phyloP scores from a whole-genome alignment of 139 green algal species.

The Chlamydomonas eustigma region DNA sequence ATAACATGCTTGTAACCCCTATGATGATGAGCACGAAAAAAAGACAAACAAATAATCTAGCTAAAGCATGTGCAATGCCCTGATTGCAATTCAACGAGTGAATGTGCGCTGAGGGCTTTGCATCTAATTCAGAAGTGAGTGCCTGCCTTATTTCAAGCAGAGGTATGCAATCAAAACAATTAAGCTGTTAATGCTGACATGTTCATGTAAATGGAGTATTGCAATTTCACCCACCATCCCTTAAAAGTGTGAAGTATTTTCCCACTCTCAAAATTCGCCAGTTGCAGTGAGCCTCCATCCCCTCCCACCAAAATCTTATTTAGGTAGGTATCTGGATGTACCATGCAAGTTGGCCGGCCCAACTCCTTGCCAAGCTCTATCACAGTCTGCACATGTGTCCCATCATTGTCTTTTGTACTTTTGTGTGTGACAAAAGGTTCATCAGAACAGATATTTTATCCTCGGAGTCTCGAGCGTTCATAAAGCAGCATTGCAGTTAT shows the following conservation, averaged over 20 bases:
- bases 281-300: constrained; percentile 69
- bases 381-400: constrained; percentile 13
- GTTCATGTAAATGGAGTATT: background rate
- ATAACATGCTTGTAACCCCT: no score
- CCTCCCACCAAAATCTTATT: constrained; percentile 88
- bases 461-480: no score
- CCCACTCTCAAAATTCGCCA: constrained; percentile 84
- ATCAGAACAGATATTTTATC: no score
- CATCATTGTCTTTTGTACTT: no score
- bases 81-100: no score
- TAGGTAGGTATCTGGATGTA: constrained; percentile 95
- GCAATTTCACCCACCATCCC: constrained; percentile 35
- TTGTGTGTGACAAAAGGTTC: background rate
- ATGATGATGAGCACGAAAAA: no score
- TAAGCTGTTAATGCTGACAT: background rate
- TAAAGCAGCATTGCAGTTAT: no score
- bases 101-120: no score
- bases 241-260: constrained; percentile 73
- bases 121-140: no score
- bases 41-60: no score
- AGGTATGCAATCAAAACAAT: background rate
- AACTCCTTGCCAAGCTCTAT: constrained; percentile 12
- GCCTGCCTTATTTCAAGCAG: no score
- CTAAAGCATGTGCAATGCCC: no score
- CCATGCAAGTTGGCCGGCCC: constrained; percentile 69